Evolutionary conservation across 1,139 yeast genomes (phyloP).

Genomic region (Geotrichum klebahnii): DNA sequence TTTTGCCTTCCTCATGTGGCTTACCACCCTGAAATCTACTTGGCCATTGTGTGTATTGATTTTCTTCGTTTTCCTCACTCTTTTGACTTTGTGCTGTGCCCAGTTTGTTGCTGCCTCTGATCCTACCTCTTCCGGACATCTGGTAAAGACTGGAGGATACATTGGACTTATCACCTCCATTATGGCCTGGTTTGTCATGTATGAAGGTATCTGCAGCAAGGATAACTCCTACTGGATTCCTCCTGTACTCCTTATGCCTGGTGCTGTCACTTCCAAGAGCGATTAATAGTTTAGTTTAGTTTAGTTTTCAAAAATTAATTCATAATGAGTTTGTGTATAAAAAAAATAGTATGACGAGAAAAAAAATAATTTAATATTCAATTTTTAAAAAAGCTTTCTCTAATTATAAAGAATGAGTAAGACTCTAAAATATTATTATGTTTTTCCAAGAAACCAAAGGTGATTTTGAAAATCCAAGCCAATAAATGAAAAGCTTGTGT

Average conservation of each 20-base stretch:
- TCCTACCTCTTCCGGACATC: slow-evolving; percentile 39
- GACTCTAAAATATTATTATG: background rate
- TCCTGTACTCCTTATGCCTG: slow-evolving; percentile 44
- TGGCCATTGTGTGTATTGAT: slow-evolving; percentile 68
- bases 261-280: slow-evolving; percentile 25
- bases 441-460: background rate
- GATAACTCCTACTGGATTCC: slow-evolving; percentile 64
- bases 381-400: background rate
- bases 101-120: slow-evolving; percentile 39
- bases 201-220: slow-evolving; percentile 76
- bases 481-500: background rate
- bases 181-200: slow-evolving; percentile 83
- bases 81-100: slow-evolving; percentile 61
- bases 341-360: background rate
- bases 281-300: background rate
- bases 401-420: background rate
- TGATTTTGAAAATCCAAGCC: background rate
- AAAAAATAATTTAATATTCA: no score
- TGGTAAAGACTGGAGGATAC: slow-evolving; percentile 70
- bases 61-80: slow-evolving; percentile 61
- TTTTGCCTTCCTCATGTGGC: slow-evolving; percentile 62
- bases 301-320: background rate
- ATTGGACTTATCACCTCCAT: slow-evolving; percentile 73
- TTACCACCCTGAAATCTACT: slow-evolving; percentile 75
- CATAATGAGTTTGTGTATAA: background rate